A percentile compares a stretch with the other conserved stretches of the same genome.
These are phyloP conservation scores for Smittium culicis DNA, from an alignment of 371 early-diverging fungal species.

Conservation along the genomic window DNA sequence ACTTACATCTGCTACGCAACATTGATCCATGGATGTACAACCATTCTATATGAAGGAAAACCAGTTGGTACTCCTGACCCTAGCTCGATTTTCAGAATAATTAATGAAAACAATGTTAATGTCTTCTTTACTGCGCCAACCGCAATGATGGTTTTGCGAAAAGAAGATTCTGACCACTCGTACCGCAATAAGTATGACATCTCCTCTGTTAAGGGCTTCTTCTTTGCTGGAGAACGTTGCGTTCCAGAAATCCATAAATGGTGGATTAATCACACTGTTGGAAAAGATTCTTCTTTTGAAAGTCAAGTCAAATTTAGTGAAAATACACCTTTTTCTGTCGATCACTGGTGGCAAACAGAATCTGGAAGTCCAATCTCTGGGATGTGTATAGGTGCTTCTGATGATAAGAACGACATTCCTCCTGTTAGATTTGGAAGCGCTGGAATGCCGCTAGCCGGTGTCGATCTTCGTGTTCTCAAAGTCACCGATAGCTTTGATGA, in stretches of 20 bases:
- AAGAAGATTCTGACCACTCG: constrained; percentile 56
- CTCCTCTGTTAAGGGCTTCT: constrained; percentile 49
- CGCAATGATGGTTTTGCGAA: constrained; percentile 67
- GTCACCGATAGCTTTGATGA: constrained; percentile 35
- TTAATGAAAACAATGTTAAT: constrained; percentile 61
- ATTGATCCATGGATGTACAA: constrained; percentile 65
- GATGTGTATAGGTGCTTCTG: constrained; percentile 42
- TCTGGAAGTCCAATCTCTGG: constrained; percentile 70
- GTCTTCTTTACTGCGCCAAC: constrained; percentile 90
- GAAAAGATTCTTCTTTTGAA: constrained; percentile 2
- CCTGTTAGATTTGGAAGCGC: constrained; percentile 43
- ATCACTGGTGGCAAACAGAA: constrained; percentile 95
- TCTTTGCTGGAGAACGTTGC: constrained; percentile 82
- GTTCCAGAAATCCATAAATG: constrained; percentile 46
- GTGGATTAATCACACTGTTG: constrained; percentile 23
- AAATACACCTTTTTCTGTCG: constrained; percentile 20
- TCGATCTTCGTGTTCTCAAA: constrained; percentile 45
- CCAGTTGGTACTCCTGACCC: constrained; percentile 75
- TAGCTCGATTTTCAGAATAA: constrained; percentile 61
- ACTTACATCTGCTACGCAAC: constrained; percentile 84
- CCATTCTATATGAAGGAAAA: constrained; percentile 80
- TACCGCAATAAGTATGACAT: constrained; percentile 37
- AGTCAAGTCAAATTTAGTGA: background rate
- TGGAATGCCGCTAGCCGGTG: constrained; percentile 65
- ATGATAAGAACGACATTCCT: constrained; percentile 27